Evolutionary conservation across 805 yeast species (phyloP), one percentile per base, ranked within the genome.

Genomic region (Ogataea wickerhamii): DNA sequence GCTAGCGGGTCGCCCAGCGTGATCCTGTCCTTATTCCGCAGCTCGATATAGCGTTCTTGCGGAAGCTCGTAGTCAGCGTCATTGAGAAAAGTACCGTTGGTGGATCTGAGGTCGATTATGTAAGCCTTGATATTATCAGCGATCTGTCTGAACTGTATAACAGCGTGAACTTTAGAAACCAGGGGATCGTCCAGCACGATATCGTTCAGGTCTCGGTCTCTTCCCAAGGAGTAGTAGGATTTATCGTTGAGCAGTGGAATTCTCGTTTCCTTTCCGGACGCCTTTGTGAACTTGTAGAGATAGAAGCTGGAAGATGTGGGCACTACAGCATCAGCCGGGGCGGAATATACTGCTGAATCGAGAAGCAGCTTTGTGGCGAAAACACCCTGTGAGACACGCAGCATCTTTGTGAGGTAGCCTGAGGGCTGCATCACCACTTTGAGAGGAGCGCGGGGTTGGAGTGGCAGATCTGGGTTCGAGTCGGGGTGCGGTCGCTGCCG

Each of bases 51-150:
- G 16, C 58, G 40, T 13, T 44, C 45, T 1, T 31, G 36, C 2
- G 64, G 63, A 3, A 60, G 27, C 32, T 53, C 57, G 6, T 24
- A 34, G 11, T 44, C 33, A 3, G 37, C 45, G 11, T 51, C 61
- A 28, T 60, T 58, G 11, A 60, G 28, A 39, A 53, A 59, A 3
- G 60, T 56, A 4, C 63, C 63, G 28, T 58, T 55, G 1, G 58
- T 53, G 5, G 64, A 59, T 13, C 41, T 45, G 2, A 59, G 34
- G 36, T 60, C 64, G 18, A 59, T 42, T 12, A 60, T 7, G 35
- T 56, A 60, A 4, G 51, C 43, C 6, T 31, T 37, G 2, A 38
- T 31, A 2, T 26, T 22, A 2, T 33, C 35, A 13, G 36, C 28
- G 4, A 37, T 31, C 17, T 31, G 24, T 28, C 59, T 33, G 33